Evolutionary conservation across 352 stramenopile species (phyloP).

Genomic region (Phytophthora cajani): DNA sequence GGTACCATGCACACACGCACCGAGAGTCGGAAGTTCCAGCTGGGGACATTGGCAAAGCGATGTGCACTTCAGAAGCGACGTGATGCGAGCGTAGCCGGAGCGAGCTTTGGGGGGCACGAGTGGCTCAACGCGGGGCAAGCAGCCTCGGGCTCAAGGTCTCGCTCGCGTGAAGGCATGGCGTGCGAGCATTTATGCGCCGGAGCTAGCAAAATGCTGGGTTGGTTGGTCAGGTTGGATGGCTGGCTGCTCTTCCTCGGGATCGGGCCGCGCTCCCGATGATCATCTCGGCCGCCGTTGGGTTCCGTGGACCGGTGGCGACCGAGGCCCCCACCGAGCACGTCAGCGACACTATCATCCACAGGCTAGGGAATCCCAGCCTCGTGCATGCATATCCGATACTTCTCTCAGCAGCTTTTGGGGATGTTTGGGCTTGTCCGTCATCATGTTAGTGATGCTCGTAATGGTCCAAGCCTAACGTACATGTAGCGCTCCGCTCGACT

Average conservation of each 20-base stretch:
- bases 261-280: background rate
- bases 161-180: conserved; percentile 2
- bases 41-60: conserved; percentile 33
- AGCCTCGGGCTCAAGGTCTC: background rate
- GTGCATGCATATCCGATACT: no score
- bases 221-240: background rate
- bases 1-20: conserved; percentile 7
- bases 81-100: conserved; percentile 29
- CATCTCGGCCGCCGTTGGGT: conserved; percentile 4
- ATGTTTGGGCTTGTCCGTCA: no score
- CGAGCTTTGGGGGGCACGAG: conserved; percentile 10
- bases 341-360: no score
- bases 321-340: background rate
- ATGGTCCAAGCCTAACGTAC: no score
- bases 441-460: no score
- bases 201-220: conserved; percentile 1
- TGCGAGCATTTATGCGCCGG: background rate
- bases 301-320: background rate
- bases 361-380: no score
- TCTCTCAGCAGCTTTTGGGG: no score
- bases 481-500: background rate
- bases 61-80: conserved; percentile 40
- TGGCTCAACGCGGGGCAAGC: conserved; percentile 3
- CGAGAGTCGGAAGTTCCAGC: conserved; percentile 31
- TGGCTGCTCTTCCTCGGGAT: conserved; percentile 6